Conservation (phyloP, 2,329 filamentous ascomycete species). For the Venturiaceae sp. region DNA sequence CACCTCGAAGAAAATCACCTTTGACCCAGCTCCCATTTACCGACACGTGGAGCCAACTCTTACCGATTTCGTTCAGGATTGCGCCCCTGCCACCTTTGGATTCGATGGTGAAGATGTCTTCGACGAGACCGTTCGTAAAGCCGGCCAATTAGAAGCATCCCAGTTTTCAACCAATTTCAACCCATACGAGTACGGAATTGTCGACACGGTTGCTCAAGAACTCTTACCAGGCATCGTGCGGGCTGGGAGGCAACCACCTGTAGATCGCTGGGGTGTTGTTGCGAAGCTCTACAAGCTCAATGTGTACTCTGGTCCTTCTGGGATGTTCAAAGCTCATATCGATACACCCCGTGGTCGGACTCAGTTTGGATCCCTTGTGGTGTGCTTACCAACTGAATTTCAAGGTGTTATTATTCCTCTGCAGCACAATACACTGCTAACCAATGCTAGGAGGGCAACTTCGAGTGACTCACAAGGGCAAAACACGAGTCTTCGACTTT, state of each 20-base stretch:
- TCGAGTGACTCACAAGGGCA: not conserved
- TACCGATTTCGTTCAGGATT: slow-evolving; percentile 12
- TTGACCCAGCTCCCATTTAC: not conserved
- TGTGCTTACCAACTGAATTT: slow-evolving; percentile 34
- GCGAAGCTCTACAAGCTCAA: slow-evolving; percentile 52
- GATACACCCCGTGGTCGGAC: slow-evolving; percentile 40
- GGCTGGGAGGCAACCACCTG: too few relatives aligned
- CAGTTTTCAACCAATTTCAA: slow-evolving; percentile 41
- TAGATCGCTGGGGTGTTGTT: slow-evolving; percentile 18
- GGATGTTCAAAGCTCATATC: slow-evolving; percentile 41
- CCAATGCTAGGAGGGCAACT: too few relatives aligned
- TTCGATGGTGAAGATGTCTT: slow-evolving; percentile 33
- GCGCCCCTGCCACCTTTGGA: slow-evolving; percentile 41
- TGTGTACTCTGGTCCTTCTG: slow-evolving; percentile 42
- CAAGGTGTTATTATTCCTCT: too few relatives aligned
- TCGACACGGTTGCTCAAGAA: slow-evolving; percentile 38
- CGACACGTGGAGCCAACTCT: not conserved
- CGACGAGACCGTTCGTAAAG: slow-evolving; percentile 46
- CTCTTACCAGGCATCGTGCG: slow-evolving; percentile 17
- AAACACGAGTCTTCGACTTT: not conserved
- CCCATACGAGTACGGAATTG: slow-evolving; percentile 41
- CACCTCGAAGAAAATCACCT: too few relatives aligned
- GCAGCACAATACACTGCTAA: too few relatives aligned
- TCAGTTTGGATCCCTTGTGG: slow-evolving; percentile 46
- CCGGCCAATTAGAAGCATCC: slow-evolving; percentile 36